These are phyloP conservation scores for Nothopassalora personata DNA, from an alignment of 2,329 filamentous ascomycete species.

Conservation along the genomic window DNA sequence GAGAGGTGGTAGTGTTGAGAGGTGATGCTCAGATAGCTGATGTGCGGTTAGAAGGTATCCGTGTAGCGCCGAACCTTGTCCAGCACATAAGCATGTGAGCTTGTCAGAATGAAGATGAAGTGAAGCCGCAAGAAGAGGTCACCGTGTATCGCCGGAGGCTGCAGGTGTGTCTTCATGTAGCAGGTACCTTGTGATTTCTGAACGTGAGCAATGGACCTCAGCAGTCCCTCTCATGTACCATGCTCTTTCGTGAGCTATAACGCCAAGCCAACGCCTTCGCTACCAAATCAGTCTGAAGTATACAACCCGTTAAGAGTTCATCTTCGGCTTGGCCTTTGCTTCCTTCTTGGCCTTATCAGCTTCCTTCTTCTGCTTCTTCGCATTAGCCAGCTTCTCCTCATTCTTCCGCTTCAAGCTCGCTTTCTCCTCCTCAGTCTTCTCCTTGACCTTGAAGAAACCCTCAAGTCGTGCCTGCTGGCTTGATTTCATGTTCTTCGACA, in stretches of 20 bases:
- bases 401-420: constrained; percentile 84
- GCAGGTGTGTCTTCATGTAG: neutral
- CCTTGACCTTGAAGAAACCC: constrained; percentile 92
- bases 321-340: constrained; percentile 71
- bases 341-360: constrained; percentile 95
- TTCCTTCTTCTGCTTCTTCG: constrained; percentile 92
- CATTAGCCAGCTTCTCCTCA: constrained; percentile 83
- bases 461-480: constrained; percentile 87
- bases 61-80: no score
- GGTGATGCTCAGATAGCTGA: no score
- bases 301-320: constrained; percentile 26
- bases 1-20: no score
- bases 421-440: constrained; percentile 83
- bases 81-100: no score
- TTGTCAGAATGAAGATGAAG: no score
- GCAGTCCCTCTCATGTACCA: neutral
- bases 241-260: constrained; percentile 2
- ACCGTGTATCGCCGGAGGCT: no score
- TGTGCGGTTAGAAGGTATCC: no score
- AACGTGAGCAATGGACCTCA: neutral
- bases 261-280: constrained; percentile 21
- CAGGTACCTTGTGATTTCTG: neutral
- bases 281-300: constrained; percentile 6
- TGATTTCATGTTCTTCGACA: constrained; percentile 87
- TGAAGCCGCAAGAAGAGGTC: no score